Evolutionary conservation across 2,329 filamentous ascomycete genomes (phyloP).

Genomic region (Sclerotiophoma versabilis): DNA sequence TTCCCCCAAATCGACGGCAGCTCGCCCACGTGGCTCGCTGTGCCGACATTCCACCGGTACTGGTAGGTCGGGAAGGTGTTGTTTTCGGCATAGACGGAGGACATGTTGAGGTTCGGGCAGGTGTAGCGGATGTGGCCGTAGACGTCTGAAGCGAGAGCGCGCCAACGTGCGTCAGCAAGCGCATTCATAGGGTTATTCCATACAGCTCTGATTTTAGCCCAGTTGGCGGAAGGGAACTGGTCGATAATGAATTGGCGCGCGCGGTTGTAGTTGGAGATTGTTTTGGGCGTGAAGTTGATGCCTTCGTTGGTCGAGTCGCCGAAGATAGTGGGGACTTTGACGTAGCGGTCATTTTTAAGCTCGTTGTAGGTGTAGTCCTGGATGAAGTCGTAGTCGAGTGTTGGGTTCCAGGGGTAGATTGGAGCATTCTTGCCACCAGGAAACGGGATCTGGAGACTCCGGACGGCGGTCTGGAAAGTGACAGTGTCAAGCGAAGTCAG

Average conservation of each 20-base stretch:
- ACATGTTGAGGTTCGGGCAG: constrained; percentile 55
- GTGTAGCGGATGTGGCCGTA: constrained; percentile 60
- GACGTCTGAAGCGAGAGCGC: constrained; percentile 49
- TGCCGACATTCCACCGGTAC: constrained; percentile 58
- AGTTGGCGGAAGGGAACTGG: constrained; percentile 48
- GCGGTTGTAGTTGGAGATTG: constrained; percentile 39
- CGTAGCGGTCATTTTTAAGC: constrained; percentile 46
- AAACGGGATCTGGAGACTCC: constrained; percentile 46
- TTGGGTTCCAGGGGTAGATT: constrained; percentile 53
- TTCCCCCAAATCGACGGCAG: constrained; percentile 49
- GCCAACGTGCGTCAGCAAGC: constrained; percentile 33
- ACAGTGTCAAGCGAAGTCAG: constrained; percentile 47
- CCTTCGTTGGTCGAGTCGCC: constrained; percentile 57
- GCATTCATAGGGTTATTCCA: constrained; percentile 43
- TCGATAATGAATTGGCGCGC: constrained; percentile 49
- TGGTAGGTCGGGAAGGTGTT: constrained; percentile 50
- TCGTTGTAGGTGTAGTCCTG: constrained; percentile 50
- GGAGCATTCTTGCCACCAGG: constrained; percentile 45
- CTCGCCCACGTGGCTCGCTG: constrained; percentile 49
- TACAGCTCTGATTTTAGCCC: constrained; percentile 34
- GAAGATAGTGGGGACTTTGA: constrained; percentile 53
- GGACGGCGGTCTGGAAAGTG: constrained; percentile 48
- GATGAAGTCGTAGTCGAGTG: constrained; percentile 53
- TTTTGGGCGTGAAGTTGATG: constrained; percentile 49
- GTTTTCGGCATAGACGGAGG: constrained; percentile 41